Conservation (phyloP, 2,329 filamentous ascomycete genomes). For the Diaporthe ilicicola region DNA sequence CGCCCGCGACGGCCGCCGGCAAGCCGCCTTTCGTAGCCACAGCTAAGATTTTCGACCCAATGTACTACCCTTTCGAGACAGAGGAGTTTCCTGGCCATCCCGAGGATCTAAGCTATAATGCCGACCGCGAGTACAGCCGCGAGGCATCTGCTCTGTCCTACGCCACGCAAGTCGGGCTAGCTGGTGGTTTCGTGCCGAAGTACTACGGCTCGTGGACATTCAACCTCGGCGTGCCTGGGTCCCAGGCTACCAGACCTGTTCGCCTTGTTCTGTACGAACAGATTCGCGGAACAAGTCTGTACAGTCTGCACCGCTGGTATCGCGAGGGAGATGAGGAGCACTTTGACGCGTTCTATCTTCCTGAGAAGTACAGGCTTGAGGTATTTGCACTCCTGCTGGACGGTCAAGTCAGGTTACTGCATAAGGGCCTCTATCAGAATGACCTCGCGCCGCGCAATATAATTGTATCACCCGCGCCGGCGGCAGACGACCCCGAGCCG, state of each 20-base stretch:
- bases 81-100: neutral
- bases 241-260: neutral
- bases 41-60: neutral
- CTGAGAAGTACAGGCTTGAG: neutral
- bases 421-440: neutral
- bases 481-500: neutral
- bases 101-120: neutral
- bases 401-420: neutral
- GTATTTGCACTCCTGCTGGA: neutral
- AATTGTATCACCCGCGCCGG: neutral
- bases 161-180: neutral
- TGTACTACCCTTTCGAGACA: neutral
- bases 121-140: neutral
- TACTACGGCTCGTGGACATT: neutral
- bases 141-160: conserved; percentile 9
- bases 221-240: neutral
- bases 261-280: neutral
- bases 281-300: neutral
- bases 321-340: neutral
- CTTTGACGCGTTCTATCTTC: neutral
- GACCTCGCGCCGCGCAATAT: neutral
- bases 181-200: neutral
- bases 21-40: neutral
- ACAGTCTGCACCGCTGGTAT: neutral
- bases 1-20: neutral